phyloP scores from a whole-genome alignment of 257 asterid genomes.

The Salvia splendens region DNA sequence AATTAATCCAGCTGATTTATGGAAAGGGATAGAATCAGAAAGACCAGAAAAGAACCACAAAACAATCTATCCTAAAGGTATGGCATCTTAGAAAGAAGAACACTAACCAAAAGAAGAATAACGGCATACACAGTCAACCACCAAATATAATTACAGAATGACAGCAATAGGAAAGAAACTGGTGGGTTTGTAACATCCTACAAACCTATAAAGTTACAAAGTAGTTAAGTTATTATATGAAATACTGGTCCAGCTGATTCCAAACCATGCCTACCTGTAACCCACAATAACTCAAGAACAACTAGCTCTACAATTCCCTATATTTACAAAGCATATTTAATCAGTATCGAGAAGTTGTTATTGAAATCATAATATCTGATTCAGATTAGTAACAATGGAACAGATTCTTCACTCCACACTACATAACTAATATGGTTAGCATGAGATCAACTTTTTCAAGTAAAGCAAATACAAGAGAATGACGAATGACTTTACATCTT shows the following conservation, averaged over 20 bases:
- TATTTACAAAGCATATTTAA: not conserved
- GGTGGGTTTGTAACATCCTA: too few species aligned
- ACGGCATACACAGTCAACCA: not conserved
- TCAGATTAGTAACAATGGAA: slow-evolving; percentile 24
- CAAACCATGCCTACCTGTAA: slow-evolving; percentile 1
- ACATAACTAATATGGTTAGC: slow-evolving; percentile 16
- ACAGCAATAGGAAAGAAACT: too few species aligned
- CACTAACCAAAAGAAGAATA: slow-evolving; percentile 1
- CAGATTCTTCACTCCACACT: slow-evolving; percentile 23
- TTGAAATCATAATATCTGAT: slow-evolving; percentile 19
- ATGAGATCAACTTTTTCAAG: slow-evolving; percentile 15
- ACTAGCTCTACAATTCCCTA: slow-evolving; percentile 19
- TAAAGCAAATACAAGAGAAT: slow-evolving; percentile 20
- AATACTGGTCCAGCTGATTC: slow-evolving; percentile 20
- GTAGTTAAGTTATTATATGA: not conserved
- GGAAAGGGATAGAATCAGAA: not conserved
- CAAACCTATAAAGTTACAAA: slow-evolving; percentile 22
- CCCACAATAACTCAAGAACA: slow-evolving; percentile 21
- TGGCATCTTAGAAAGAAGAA: slow-evolving; percentile 4
- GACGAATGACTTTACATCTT: slow-evolving; percentile 64
- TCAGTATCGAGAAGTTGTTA: not conserved
- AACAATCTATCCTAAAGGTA: slow-evolving; percentile 19
- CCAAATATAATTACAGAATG: not conserved
- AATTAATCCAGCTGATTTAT: not conserved
- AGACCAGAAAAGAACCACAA: slow-evolving; percentile 17